A percentile compares a stretch with the other conserved stretches of the same genome.
phyloP scores from a whole-genome alignment of 345 rosid genomes.

The Leavenworthia alabamica region DNA sequence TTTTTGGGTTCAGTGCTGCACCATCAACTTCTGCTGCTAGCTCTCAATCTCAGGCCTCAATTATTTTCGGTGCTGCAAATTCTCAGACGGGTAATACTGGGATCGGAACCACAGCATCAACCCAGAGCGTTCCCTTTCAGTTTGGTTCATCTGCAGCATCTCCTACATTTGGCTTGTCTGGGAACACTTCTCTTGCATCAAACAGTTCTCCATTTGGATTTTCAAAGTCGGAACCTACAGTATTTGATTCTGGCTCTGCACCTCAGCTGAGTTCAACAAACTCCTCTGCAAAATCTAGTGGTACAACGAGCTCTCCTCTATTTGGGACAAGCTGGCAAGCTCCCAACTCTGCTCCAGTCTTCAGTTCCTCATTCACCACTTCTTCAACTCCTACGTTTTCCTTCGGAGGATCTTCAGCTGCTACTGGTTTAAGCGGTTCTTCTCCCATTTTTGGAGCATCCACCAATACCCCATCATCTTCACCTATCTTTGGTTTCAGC shows the following conservation, averaged over 20 bases:
- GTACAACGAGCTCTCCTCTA: conserved; percentile 28
- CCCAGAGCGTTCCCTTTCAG: conserved; percentile 46
- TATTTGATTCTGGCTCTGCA: conserved; percentile 41
- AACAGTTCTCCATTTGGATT: conserved; percentile 45
- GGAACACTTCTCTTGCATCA: conserved; percentile 39
- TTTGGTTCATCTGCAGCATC: conserved; percentile 47
- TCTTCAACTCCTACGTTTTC: conserved; percentile 40
- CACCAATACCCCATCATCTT: conserved; percentile 34
- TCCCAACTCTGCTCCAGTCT: conserved; percentile 34
- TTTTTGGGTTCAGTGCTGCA: conserved; percentile 44
- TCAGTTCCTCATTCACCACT: conserved; percentile 38
- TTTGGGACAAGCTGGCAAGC: conserved; percentile 61
- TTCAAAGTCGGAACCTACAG: conserved; percentile 37
- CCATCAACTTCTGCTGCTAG: conserved; percentile 35
- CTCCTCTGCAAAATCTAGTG: conserved; percentile 43
- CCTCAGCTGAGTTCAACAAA: conserved; percentile 41
- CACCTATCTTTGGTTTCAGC: conserved; percentile 44
- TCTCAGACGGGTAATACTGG: conserved; percentile 40
- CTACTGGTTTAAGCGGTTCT: conserved; percentile 23
- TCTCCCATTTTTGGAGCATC: conserved; percentile 50
- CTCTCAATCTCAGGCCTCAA: conserved; percentile 43
- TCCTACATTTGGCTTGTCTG: conserved; percentile 43
- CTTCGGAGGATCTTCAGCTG: conserved; percentile 47
- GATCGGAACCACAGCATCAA: conserved; percentile 37
- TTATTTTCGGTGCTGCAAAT: conserved; percentile 34